These are phyloP conservation scores for Aureobasidium sp. DNA, from an alignment of 2,329 filamentous ascomycete species.

Conservation along the genomic window DNA sequence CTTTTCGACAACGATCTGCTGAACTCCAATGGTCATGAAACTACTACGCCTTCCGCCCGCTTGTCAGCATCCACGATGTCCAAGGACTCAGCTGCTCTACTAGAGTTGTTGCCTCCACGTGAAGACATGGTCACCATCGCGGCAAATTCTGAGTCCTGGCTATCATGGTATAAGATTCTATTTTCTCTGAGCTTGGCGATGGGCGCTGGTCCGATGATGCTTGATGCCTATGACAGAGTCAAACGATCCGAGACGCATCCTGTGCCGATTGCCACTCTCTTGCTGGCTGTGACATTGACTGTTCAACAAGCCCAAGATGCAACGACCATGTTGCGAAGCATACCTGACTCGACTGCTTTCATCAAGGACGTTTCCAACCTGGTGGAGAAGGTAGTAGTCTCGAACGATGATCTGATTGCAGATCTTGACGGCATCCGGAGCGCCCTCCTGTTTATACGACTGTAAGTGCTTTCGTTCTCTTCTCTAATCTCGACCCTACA, in stretches of 20 bases:
- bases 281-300: conserved; percentile 27
- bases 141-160: conserved; percentile 23
- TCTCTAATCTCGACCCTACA: background rate
- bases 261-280: conserved; percentile 24
- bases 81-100: conserved; percentile 10
- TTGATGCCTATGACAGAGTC: conserved; percentile 25
- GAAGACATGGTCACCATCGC: conserved; percentile 22
- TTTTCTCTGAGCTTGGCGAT: conserved; percentile 22
- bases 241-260: conserved; percentile 21
- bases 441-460: conserved; percentile 30
- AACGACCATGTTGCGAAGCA: conserved; percentile 2
- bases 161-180: conserved; percentile 23
- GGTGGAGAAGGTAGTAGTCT: conserved; percentile 26
- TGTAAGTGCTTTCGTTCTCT: conserved; percentile 24
- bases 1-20: conserved; percentile 29
- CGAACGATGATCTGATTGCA: conserved; percentile 28
- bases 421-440: conserved; percentile 29
- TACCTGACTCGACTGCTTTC: conserved; percentile 14
- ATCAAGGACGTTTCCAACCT: conserved; percentile 23
- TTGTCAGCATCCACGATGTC: background rate
- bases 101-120: conserved; percentile 23
- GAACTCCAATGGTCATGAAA: conserved; percentile 17
- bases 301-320: conserved; percentile 22
- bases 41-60: background rate
- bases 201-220: conserved; percentile 20